A percentile compares a stretch with the other conserved stretches of the same genome.
Evolutionary conservation across 108 stramenopile species (phyloP).

Genomic region (Nitzschia sp.): DNA sequence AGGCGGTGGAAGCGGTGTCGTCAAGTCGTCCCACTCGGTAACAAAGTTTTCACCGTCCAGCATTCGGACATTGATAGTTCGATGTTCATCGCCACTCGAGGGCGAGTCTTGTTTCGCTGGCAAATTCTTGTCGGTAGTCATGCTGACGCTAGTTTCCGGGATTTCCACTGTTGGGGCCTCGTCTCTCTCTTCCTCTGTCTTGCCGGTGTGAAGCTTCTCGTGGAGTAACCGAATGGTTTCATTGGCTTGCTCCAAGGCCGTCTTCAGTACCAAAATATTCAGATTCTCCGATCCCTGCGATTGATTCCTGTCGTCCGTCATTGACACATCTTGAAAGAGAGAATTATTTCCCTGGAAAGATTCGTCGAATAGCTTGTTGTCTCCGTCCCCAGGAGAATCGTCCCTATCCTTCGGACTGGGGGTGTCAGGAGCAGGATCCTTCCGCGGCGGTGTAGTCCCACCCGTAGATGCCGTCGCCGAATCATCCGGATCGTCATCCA

Average conservation of each 20-base stretch:
- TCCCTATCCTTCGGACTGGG: slow-evolving; percentile 17
- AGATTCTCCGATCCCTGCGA: background rate
- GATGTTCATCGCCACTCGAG: slow-evolving; percentile 40
- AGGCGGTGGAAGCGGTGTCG: slow-evolving; percentile 72
- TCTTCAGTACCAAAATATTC: slow-evolving; percentile 27
- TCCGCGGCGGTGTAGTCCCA: background rate
- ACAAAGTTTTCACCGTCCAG: slow-evolving; percentile 81
- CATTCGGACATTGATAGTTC: slow-evolving; percentile 77
- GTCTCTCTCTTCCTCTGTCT: slow-evolving; percentile 28
- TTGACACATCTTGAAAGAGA: slow-evolving; percentile 21
- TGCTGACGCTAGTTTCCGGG: slow-evolving; percentile 13
- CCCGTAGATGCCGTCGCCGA: slow-evolving; percentile 14
- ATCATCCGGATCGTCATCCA: slow-evolving; percentile 40
- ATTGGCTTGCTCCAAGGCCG: slow-evolving; percentile 68
- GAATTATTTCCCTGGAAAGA: slow-evolving; percentile 27
- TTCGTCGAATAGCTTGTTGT: slow-evolving; percentile 13
- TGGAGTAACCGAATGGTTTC: slow-evolving; percentile 48
- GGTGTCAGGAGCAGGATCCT: slow-evolving; percentile 3
- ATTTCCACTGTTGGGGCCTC: slow-evolving; percentile 45
- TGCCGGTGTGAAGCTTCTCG: slow-evolving; percentile 27
- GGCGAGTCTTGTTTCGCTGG: slow-evolving; percentile 11
- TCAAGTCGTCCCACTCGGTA: slow-evolving; percentile 77
- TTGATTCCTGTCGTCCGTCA: slow-evolving; percentile 6
- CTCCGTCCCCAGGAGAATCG: slow-evolving; percentile 26
- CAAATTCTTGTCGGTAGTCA: slow-evolving; percentile 12